Base-by-base conservation (phyloP, 148 eudicot genomes). In the Gaultheria prostrata region DNA sequence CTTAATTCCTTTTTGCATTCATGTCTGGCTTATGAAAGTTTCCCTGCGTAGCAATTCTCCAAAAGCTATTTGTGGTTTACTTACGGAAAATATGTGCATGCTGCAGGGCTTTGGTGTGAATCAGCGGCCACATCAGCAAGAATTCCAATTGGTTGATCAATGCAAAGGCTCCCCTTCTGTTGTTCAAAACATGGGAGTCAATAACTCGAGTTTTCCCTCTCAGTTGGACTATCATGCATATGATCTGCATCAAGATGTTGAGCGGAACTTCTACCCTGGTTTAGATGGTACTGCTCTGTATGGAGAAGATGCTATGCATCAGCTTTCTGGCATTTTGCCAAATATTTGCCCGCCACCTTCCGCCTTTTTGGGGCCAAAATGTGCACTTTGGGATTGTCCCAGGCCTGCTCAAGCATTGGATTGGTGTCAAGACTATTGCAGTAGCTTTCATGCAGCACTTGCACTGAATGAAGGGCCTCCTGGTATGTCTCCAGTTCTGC, bases 351-450 rank as follows among this genome's bases (percentile, higher is more conserved):
- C 96, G 78, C 95, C 99, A 71, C 97, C 99, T 49, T 89, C 97
- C 77, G 99, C 99, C 71, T 95, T 91, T 84, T 85, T 97, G 87
- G 99, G 99, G 33, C 99, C 98, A 80, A 93, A 95, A 88, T 95
- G 98, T 88, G 95, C 98, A 32, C 94, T 95, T 21, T 97, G 99
- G 99, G 99, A 97, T 84, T 97, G 99, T 83, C 93, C 94, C 18
- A 88, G 99, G 84, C 99, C 98, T 59, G 98, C 98, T 81, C 96
- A 91, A 84, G 93, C 94, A 63, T 86, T 87, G 48, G 95, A 88
- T 78, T 94, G 95, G 94, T 93, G 91, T 88, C 91, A 80, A 76
- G 98, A 97, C 77, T 95, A 97, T 78, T 97, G 99, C 87, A 92
- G 98, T 86, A 86, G 89, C 51, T 88, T 90, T 85, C 98, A 95